These are phyloP conservation scores for Linum lewisii DNA, from an alignment of 345 rosid genomes.

Conservation along the genomic window DNA sequence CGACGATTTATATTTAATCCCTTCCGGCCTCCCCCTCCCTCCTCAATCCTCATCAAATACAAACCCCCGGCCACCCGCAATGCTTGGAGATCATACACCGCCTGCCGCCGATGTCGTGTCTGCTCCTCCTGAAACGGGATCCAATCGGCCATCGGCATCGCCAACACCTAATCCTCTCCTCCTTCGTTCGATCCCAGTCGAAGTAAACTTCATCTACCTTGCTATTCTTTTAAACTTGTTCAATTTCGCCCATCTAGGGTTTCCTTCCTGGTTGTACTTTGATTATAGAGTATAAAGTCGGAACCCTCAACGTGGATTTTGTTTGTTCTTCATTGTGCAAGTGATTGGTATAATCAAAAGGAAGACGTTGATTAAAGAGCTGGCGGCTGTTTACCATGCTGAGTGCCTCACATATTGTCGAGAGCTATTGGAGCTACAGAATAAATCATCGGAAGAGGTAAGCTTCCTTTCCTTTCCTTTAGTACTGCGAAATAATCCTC, in stretches of 20 bases:
- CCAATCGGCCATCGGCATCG: constrained; percentile 9
- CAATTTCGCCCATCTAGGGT: not conserved
- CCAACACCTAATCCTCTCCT: constrained; percentile 10
- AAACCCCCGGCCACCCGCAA: not conserved
- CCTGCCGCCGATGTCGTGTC: not conserved
- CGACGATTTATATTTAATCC: not conserved
- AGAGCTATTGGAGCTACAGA: constrained; percentile 77
- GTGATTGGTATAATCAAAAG: constrained; percentile 96
- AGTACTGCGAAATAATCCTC: not conserved
- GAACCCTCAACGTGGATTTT: too few species aligned
- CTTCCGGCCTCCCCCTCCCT: not conserved
- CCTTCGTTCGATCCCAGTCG: constrained; percentile 70
- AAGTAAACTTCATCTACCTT: constrained; percentile 35
- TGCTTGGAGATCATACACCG: not conserved
- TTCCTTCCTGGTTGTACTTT: not conserved
- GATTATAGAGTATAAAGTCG: too few species aligned
- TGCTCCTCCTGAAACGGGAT: not conserved
- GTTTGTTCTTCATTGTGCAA: constrained; percentile 12
- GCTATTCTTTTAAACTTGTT: too few species aligned
- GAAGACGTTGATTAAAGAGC: constrained; percentile 80
- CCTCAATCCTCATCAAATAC: not conserved
- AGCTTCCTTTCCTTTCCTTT: not conserved
- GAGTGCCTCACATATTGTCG: constrained; percentile 78
- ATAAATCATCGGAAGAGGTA: constrained; percentile 61
- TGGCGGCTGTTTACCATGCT: constrained; percentile 75